Conservation (phyloP, 2,329 filamentous ascomycete species). For the Hirsutella thompsonii region DNA sequence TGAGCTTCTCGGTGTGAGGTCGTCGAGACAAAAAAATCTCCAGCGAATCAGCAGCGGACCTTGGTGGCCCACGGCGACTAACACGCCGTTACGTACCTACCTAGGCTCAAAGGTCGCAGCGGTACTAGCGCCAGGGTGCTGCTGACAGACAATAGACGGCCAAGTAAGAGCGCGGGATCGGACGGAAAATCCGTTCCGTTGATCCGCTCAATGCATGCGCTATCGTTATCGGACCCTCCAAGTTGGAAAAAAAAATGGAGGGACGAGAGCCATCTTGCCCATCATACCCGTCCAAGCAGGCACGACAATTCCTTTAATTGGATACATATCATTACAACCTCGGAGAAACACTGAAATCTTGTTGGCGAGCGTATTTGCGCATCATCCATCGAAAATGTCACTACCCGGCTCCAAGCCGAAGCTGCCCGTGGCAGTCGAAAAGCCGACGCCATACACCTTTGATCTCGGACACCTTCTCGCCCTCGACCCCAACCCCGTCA, state of each 20-base stretch:
- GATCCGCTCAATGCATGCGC: conserved; percentile 10
- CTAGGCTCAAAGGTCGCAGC: too few species aligned
- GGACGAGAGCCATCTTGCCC: neutral
- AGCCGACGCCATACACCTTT: conserved; percentile 84
- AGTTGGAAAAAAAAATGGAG: conserved; percentile 2
- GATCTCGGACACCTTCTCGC: conserved; percentile 81
- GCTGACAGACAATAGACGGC: too few species aligned
- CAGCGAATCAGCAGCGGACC: conserved; percentile 3
- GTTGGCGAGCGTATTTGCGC: too few species aligned
- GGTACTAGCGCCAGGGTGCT: too few species aligned
- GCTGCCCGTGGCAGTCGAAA: conserved; percentile 55
- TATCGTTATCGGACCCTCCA: conserved; percentile 2
- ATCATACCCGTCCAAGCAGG: too few species aligned
- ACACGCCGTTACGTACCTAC: too few species aligned
- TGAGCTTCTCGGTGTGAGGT: neutral
- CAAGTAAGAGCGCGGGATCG: neutral
- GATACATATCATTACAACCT: too few species aligned
- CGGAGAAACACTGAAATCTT: too few species aligned
- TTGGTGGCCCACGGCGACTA: neutral
- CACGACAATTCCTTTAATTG: too few species aligned
- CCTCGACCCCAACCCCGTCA: conserved; percentile 75
- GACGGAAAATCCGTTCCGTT: conserved; percentile 15
- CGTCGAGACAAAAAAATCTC: conserved; percentile 3
- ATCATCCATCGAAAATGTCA: conserved; percentile 18
- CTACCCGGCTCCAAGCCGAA: conserved; percentile 28